phyloP scores from a whole-genome alignment of 2,329 filamentous ascomycete species.

The Neurospora sp. region DNA sequence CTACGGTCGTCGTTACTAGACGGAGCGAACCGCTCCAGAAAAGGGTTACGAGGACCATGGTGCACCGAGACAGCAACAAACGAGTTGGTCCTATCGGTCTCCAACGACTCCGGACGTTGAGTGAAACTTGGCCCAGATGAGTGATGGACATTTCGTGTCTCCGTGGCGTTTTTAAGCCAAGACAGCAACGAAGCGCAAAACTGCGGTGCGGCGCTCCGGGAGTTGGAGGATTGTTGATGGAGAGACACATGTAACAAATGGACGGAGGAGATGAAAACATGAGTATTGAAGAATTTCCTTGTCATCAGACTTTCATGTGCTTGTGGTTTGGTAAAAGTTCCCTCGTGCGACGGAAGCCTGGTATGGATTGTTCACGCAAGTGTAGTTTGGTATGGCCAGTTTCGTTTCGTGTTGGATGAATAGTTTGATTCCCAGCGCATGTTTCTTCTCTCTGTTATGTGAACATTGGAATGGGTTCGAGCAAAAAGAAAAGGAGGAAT shows the following conservation, averaged over 20 bases:
- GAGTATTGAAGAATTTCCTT: not conserved
- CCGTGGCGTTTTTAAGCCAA: not conserved
- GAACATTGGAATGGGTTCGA: not conserved
- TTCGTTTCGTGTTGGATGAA: not conserved
- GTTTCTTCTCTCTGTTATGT: not conserved
- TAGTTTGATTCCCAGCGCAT: not conserved
- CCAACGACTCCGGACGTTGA: not conserved
- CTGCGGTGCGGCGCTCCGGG: not conserved
- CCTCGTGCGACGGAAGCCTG: not conserved
- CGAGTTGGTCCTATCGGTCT: not conserved
- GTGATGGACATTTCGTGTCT: not conserved
- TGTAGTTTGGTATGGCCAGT: not conserved
- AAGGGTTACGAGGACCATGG: not conserved
- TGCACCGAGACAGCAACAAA: not conserved
- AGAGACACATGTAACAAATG: not conserved
- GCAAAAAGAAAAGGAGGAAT: not conserved
- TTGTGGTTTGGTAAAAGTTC: not conserved
- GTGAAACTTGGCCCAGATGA: not conserved
- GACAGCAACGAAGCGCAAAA: not conserved
- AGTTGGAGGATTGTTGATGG: not conserved
- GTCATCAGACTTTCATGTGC: not conserved
- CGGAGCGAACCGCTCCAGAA: not conserved
- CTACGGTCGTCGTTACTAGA: conserved; percentile 22
- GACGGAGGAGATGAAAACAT: not conserved
- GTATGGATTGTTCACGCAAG: not conserved